Conservation (phyloP, 495 filamentous ascomycete genomes). For the Aspergillus leporis region DNA sequence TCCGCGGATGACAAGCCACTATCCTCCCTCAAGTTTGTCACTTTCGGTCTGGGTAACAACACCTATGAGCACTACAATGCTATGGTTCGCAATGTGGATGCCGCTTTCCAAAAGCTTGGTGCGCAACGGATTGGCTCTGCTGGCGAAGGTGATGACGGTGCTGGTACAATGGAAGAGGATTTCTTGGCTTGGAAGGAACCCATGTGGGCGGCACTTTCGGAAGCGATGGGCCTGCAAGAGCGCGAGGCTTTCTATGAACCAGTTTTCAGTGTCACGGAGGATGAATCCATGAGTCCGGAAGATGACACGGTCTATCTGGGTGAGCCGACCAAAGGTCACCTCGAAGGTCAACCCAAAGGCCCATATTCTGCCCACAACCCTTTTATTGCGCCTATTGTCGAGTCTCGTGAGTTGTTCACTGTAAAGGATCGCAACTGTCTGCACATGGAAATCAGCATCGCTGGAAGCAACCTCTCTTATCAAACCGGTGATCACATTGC, state of each 20-base stretch:
- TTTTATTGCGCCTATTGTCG: constrained; percentile 89
- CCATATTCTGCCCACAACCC: constrained; percentile 97
- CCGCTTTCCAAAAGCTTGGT: constrained; percentile 75
- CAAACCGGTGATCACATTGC: constrained; percentile 97
- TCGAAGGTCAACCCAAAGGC: constrained; percentile 80
- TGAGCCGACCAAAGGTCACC: constrained; percentile 94
- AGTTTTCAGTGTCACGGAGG: constrained; percentile 79
- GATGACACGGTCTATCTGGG: constrained; percentile 91
- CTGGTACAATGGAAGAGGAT: constrained; percentile 99
- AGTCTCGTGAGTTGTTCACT: constrained; percentile 87
- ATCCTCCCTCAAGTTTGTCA: constrained; percentile 83
- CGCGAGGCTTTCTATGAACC: constrained; percentile 96
- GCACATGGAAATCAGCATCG: constrained; percentile 94
- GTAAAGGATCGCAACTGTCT: constrained; percentile 93
- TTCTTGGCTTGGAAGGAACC: constrained; percentile 99
- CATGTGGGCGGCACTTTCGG: constrained; percentile 87
- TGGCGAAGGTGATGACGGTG: constrained; percentile 96
- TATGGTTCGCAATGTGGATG: constrained; percentile 91
- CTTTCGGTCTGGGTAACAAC: constrained; percentile 96
- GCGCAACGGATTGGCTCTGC: constrained; percentile 81
- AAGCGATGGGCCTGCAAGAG: constrained; percentile 86
- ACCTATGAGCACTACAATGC: constrained; percentile 99
- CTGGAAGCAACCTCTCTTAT: constrained; percentile 77
- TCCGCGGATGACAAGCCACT: constrained; percentile 69
- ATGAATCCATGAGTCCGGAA: constrained; percentile 69